These are phyloP conservation scores for Solanum megistacrolobum DNA, from an alignment of 257 asterid genomes.

Conservation along the genomic window DNA sequence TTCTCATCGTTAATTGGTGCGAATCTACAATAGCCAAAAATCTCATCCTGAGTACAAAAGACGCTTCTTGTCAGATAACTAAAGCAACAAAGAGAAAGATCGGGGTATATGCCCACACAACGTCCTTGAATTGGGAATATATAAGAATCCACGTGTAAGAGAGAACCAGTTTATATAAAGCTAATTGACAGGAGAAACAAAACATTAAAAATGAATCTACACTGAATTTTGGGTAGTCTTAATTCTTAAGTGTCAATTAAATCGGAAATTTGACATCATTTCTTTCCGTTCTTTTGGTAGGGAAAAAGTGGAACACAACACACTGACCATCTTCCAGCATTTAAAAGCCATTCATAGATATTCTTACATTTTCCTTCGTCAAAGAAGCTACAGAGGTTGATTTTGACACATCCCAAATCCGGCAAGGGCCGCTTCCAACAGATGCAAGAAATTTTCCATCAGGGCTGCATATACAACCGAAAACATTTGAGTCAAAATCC, in stretches of 20 bases:
- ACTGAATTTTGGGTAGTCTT: neutral
- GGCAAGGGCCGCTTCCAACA: constrained; percentile 85
- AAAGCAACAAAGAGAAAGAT: neutral
- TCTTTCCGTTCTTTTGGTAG: neutral
- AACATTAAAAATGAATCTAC: neutral
- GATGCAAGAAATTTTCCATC: constrained; percentile 85
- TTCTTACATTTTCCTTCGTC: constrained; percentile 55
- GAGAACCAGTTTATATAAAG: neutral
- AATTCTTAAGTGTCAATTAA: neutral
- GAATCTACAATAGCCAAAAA: constrained; percentile 68
- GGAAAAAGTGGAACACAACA: neutral
- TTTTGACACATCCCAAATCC: constrained; percentile 65
- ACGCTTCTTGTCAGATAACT: neutral
- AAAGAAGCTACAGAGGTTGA: constrained; percentile 55
- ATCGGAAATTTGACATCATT: neutral
- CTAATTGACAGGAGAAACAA: neutral
- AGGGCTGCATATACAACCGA: constrained; percentile 45
- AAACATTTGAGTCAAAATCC: constrained; percentile 5
- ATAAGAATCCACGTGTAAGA: neutral
- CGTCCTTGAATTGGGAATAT: neutral
- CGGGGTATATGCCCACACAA: neutral
- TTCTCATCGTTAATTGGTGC: constrained; percentile 44
- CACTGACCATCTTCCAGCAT: neutral
- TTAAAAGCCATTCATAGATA: neutral
- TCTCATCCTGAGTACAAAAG: constrained; percentile 53